Base-by-base conservation (phyloP, 1,139 yeast genomes). In the Magnusiomyces paraingens region DNA sequence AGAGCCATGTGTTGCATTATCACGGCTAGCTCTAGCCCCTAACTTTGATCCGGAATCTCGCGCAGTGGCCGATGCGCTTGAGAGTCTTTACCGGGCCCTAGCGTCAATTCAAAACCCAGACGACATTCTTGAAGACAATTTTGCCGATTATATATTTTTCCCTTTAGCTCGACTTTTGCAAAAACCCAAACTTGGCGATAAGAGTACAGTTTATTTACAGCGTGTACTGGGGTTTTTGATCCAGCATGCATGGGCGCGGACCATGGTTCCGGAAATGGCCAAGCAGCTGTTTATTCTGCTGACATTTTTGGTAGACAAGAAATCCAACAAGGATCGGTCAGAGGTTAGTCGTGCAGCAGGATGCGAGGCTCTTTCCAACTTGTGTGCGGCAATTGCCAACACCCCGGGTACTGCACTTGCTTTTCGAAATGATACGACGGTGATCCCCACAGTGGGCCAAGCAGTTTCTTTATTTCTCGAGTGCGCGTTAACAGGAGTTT, bases 121-220 rank as follows among this genome's bases (percentile, higher is more conserved):
- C 39, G 55, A 53, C 35, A 48, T 53, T 73, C 29, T 53, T 2
- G 70, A 80, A 0, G 61, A 72, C 0, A 71, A 71, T 38, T 64
- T 83, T 20, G 86, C 84, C 0, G 87, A 83, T 59, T 82, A 83
- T 58, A 73, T 83, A 1, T 83, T 82, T 64, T 77, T 81, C 29
- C 89, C 90, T 0, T 60, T 84, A 1, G 75, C 82, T 1, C 75
- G 75, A 55, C 63, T 83, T 1, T 66, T 84, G 41, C 77, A 78
- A 57, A 64, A 67, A 48, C 66, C 70, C 20, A 50, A 50, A 14
- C 62, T 81, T 1, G 73, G 77, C 2, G 79, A 76, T 52, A 58
- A 73, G 1, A 76, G 73, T 47, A 68, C 75, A 2, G 81, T 79
- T 55, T 65, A 69, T 32, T 64, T 78, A 1, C 62, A 82, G 10